phyloP scores from a whole-genome alignment of 768 basidiomycete genomes.

The Calocybe gangraenosa region DNA sequence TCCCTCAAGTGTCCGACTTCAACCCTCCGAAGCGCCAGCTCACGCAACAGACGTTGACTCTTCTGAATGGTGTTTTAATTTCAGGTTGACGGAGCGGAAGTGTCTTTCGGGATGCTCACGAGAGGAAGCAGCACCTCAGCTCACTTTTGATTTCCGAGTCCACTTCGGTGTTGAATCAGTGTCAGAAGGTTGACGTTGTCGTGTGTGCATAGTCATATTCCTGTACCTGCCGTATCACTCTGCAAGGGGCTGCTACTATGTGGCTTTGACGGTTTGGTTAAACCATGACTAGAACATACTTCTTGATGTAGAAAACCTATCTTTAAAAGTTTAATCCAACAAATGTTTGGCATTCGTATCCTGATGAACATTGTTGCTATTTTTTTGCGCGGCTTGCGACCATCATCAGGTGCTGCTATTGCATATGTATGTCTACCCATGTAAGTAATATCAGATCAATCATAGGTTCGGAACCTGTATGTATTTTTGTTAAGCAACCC shows the following conservation, averaged over 20 bases:
- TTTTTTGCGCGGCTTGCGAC: no score
- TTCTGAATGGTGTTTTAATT: slow-evolving; percentile 59
- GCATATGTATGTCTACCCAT: no score
- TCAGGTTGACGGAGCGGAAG: slow-evolving; percentile 82
- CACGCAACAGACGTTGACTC: slow-evolving; percentile 36
- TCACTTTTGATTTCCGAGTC: slow-evolving; percentile 37
- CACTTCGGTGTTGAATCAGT: slow-evolving; percentile 54
- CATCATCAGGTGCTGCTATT: no score
- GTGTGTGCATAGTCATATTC: slow-evolving; percentile 70
- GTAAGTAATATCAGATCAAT: no score
- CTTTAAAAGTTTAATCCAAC: no score
- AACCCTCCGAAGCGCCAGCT: slow-evolving; percentile 65
- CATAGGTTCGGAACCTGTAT: no score
- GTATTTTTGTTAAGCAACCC: no score
- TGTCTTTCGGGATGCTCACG: slow-evolving; percentile 35
- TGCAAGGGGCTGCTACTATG: slow-evolving; percentile 56
- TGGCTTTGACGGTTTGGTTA: slow-evolving; percentile 78
- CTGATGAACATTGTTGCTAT: no score
- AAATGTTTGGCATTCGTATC: no score
- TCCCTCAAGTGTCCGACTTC: slow-evolving; percentile 58
- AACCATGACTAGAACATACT: slow-evolving; percentile 77
- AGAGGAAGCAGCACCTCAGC: slow-evolving; percentile 31
- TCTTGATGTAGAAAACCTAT: no score
- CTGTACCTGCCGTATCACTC: slow-evolving; percentile 68
- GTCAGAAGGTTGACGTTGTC: slow-evolving; percentile 34